Evolutionary conservation across 2,329 filamentous ascomycete species (phyloP).

Genomic region (Fusarium keratoplasticum): DNA sequence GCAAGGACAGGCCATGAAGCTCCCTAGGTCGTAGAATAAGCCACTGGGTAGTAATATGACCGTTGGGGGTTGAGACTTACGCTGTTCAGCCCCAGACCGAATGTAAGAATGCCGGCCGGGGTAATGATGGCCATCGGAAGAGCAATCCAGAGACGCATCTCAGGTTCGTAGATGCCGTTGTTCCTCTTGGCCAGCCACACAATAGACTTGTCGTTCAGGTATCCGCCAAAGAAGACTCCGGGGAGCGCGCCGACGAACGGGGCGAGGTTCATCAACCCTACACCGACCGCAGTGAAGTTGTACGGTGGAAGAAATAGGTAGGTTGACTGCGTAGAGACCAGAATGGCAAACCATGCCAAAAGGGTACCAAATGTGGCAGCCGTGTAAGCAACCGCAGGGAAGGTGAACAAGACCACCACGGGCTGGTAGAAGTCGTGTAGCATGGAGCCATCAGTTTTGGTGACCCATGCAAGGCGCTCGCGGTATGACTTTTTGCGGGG

Average conservation of each 20-base stretch:
- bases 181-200: slow-evolving; percentile 14
- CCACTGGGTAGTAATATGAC: not conserved
- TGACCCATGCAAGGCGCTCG: not conserved
- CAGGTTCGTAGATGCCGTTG: slow-evolving; percentile 21
- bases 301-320: slow-evolving; percentile 10
- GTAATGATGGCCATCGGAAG: slow-evolving; percentile 15
- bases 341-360: slow-evolving; percentile 9
- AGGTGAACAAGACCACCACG: not conserved
- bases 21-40: not conserved
- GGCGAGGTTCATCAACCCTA: slow-evolving; percentile 25
- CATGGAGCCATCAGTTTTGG: not conserved
- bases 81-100: not conserved
- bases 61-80: not conserved
- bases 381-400: not conserved
- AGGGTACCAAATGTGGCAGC: slow-evolving; percentile 2
- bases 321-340: slow-evolving; percentile 23
- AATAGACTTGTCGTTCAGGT: slow-evolving; percentile 14
- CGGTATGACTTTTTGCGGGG: not conserved
- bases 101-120: slow-evolving; percentile 13
- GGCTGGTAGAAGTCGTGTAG: not conserved
- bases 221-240: slow-evolving; percentile 12
- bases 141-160: slow-evolving; percentile 24
- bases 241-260: slow-evolving; percentile 13
- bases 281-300: slow-evolving; percentile 11
- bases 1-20: not conserved